Percentiles rank a stretch among this genome's conserved stretches.
phyloP scores from a whole-genome alignment of 768 basidiomycete species.

The Tubosaeta sp. region DNA sequence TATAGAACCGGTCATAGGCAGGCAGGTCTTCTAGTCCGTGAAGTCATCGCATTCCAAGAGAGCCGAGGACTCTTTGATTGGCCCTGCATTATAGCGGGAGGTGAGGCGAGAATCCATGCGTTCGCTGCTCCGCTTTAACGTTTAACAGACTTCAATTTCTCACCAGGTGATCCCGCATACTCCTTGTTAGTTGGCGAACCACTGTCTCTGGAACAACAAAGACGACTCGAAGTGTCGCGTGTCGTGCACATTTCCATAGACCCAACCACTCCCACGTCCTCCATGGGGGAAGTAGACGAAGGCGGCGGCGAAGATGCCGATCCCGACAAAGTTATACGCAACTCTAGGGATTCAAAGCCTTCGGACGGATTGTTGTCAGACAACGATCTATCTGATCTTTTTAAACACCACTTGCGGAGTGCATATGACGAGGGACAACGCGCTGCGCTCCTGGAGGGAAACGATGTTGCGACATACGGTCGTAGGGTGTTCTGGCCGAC shows the following conservation, averaged over 20 bases:
- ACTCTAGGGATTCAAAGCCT: slow-evolving; percentile 55
- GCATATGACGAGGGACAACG: slow-evolving; percentile 59
- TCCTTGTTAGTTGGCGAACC: slow-evolving; percentile 64
- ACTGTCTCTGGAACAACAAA: slow-evolving; percentile 52
- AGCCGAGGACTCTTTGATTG: slow-evolving; percentile 46
- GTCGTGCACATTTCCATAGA: slow-evolving; percentile 73
- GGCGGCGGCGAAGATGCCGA: slow-evolving; percentile 45
- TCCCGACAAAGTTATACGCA: slow-evolving; percentile 69
- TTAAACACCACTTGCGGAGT: slow-evolving; percentile 47
- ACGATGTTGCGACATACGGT: slow-evolving; percentile 45
- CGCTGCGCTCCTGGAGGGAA: slow-evolving; percentile 10
- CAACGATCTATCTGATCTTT: slow-evolving; percentile 49
- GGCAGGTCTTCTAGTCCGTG: slow-evolving; percentile 66
- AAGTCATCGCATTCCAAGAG: slow-evolving; percentile 53
- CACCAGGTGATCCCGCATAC: slow-evolving; percentile 80
- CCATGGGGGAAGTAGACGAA: slow-evolving; percentile 24
- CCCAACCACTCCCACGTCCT: slow-evolving; percentile 40
- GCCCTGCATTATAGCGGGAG: slow-evolving; percentile 84
- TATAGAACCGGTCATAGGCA: slow-evolving; percentile 48
- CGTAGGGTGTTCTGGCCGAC: slow-evolving; percentile 38
- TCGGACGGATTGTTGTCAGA: slow-evolving; percentile 68
- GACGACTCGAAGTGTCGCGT: slow-evolving; percentile 54
- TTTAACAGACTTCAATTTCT: slow-evolving; percentile 80
- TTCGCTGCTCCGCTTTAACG: neutral
- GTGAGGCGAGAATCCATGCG: slow-evolving; percentile 35